Conservation (phyloP, 768 basidiomycete genomes). For the Hypsizygus marmoreus region DNA sequence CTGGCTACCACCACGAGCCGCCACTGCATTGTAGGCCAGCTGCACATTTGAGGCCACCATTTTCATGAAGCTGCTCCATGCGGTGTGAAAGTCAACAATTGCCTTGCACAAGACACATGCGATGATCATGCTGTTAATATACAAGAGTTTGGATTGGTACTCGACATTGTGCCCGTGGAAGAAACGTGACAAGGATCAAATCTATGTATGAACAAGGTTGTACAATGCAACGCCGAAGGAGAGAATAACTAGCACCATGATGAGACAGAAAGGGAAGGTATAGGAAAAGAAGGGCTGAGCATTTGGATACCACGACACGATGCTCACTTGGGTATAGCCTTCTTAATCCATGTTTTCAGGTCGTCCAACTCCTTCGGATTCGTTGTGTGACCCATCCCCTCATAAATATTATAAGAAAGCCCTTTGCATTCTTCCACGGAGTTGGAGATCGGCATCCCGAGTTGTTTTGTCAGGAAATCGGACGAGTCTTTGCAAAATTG, state of each 20-base stretch:
- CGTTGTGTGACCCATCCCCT: constrained; percentile 67
- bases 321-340: constrained; percentile 42
- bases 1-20: no score
- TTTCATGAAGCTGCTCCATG: no score
- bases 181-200: no score
- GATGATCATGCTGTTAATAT: no score
- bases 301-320: constrained; percentile 3
- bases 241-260: neutral
- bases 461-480: constrained; percentile 52
- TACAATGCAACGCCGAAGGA: no score
- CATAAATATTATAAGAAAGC: constrained; percentile 67
- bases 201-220: no score
- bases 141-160: no score
- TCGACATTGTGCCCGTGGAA: no score
- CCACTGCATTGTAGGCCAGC: no score
- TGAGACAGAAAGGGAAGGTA: constrained; percentile 2
- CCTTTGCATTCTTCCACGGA: constrained; percentile 49
- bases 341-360: constrained; percentile 69
- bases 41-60: no score
- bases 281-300: neutral
- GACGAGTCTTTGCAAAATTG: constrained; percentile 55
- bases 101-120: neutral
- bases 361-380: constrained; percentile 68
- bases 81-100: no score
- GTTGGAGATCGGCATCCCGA: constrained; percentile 51